These are phyloP conservation scores for Penicillium expansum DNA, from an alignment of 2,329 filamentous ascomycete species.

Conservation along the genomic window DNA sequence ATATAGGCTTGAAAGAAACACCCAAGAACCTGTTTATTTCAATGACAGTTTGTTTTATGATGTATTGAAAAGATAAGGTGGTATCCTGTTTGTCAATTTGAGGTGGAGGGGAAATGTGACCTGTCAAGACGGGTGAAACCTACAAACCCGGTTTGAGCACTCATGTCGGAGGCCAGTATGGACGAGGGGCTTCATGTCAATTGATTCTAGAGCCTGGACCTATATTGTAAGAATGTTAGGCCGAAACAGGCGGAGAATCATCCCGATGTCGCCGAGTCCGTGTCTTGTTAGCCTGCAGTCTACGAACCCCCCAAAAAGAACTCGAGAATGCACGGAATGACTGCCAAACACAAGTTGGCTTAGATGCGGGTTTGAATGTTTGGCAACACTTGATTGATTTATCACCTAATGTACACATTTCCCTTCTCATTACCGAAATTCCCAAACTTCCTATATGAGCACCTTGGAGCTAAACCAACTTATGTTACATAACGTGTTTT, in stretches of 20 bases:
- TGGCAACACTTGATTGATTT: neutral
- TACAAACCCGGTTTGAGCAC: neutral
- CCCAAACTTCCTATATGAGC: neutral
- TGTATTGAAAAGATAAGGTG: neutral
- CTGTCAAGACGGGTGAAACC: neutral
- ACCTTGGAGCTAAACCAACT: neutral
- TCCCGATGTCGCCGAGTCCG: no score
- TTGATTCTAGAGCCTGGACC: neutral
- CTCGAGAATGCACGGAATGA: neutral
- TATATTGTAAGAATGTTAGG: neutral
- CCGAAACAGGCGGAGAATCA: neutral
- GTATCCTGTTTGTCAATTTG: neutral
- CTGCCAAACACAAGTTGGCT: neutral
- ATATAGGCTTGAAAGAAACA: neutral
- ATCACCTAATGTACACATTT: neutral
- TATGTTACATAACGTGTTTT: conserved; percentile 15
- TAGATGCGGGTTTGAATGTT: neutral
- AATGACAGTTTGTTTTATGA: neutral
- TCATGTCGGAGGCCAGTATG: neutral
- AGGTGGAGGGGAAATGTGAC: neutral
- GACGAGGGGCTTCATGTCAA: neutral
- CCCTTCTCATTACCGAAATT: neutral
- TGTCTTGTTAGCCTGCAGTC: neutral
- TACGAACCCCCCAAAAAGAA: neutral
- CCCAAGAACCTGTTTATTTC: neutral